These are phyloP conservation scores for Fusarium sp. DNA, from an alignment of 2,329 filamentous ascomycete genomes.

Conservation along the genomic window DNA sequence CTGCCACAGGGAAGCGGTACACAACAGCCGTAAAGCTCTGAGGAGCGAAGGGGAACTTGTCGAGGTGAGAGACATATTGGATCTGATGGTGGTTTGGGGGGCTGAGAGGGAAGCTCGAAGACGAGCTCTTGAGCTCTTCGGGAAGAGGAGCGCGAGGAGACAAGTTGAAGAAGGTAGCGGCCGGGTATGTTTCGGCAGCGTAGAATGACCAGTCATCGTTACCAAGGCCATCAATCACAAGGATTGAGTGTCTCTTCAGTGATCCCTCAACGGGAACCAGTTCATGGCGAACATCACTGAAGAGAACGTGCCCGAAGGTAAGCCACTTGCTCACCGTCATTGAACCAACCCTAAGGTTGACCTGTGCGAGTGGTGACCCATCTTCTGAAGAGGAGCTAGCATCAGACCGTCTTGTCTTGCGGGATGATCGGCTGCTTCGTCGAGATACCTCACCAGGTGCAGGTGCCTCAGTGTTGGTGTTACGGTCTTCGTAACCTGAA, in stretches of 20 bases:
- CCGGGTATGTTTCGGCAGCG: constrained; percentile 81
- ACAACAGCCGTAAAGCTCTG: constrained; percentile 82
- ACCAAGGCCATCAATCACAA: constrained; percentile 86
- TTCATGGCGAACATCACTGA: constrained; percentile 82
- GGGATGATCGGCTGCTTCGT: constrained; percentile 49
- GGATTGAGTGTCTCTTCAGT: constrained; percentile 68
- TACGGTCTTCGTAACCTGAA: constrained; percentile 45
- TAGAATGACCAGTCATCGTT: constrained; percentile 92
- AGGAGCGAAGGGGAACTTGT: constrained; percentile 79
- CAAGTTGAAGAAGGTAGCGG: constrained; percentile 81
- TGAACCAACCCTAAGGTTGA: constrained; percentile 82
- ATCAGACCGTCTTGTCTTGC: constrained; percentile 55
- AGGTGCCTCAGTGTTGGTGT: constrained; percentile 20
- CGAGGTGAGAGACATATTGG: constrained; percentile 70
- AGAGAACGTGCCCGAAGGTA: constrained; percentile 84
- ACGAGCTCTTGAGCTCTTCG: constrained; percentile 55
- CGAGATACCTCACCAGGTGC: constrained; percentile 49
- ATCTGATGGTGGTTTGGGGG: constrained; percentile 82
- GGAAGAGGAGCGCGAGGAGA: constrained; percentile 68
- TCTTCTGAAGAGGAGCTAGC: constrained; percentile 64
- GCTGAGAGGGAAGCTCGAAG: constrained; percentile 64
- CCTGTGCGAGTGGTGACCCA: constrained; percentile 73
- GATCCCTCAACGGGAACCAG: constrained; percentile 60
- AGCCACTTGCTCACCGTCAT: constrained; percentile 91
- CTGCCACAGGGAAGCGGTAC: constrained; percentile 79